These are phyloP conservation scores for Haemoproteus tartakovskyi DNA, from an alignment of 169 alveolate species.

Conservation along the genomic window DNA sequence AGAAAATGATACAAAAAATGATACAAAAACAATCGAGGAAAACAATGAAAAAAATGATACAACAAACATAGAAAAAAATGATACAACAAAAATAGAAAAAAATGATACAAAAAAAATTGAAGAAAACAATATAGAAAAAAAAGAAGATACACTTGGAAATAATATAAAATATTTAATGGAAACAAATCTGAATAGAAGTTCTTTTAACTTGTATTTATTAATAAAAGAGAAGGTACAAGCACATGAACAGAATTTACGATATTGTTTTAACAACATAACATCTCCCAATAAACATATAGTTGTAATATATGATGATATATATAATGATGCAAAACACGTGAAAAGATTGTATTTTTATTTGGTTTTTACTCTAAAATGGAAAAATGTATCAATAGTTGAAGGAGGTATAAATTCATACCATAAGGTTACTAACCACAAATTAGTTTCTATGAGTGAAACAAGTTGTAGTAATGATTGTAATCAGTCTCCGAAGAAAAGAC, in stretches of 20 bases:
- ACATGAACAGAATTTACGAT: not conserved
- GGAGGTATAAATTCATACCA: slow-evolving; percentile 62
- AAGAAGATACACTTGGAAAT: too few species aligned
- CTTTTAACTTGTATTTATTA: slow-evolving; percentile 30
- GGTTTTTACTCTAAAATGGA: slow-evolving; percentile 3
- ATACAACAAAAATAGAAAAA: not conserved
- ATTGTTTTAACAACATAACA: slow-evolving; percentile 3
- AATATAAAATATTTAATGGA: not conserved
- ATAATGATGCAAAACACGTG: slow-evolving; percentile 22
- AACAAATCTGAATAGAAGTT: slow-evolving; percentile 11
- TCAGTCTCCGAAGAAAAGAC: too few species aligned
- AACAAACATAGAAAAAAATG: not conserved
- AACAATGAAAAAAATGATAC: not conserved
- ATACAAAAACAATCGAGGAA: not conserved
- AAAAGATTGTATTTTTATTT: slow-evolving; percentile 22
- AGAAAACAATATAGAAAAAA: too few species aligned
- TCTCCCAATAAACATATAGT: slow-evolving; percentile 5
- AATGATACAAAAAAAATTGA: too few species aligned
- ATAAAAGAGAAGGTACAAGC: slow-evolving; percentile 53
- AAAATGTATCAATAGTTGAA: slow-evolving; percentile 40
- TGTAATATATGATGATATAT: slow-evolving; percentile 24
- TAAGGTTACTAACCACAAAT: too few species aligned
- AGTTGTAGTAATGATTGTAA: too few species aligned
- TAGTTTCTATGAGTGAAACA: too few species aligned
- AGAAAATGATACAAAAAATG: not conserved